Evolutionary conservation across 2,329 filamentous ascomycete genomes (phyloP).

Genomic region (Harringtonia lauricola): DNA sequence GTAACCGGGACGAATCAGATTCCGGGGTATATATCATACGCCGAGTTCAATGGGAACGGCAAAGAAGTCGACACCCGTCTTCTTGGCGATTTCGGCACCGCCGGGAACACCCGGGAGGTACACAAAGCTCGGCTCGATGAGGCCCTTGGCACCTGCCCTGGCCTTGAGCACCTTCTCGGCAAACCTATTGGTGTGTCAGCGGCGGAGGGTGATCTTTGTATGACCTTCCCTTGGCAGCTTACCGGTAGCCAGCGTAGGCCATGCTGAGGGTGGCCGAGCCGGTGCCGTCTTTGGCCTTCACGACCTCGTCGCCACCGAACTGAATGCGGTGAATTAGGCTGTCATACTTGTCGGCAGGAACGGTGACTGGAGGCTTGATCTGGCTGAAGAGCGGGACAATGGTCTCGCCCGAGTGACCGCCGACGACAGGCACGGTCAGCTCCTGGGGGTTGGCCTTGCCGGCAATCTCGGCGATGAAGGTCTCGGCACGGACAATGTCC

Average conservation of each 20-base stretch:
- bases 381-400: constrained; percentile 97
- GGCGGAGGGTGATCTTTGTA: background rate
- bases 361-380: constrained; percentile 65
- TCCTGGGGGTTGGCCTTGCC: constrained; percentile 76
- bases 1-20: background rate
- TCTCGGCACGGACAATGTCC: constrained; percentile 96
- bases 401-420: constrained; percentile 95
- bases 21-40: constrained; percentile 44
- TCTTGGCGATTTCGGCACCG: constrained; percentile 75
- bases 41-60: constrained; percentile 92
- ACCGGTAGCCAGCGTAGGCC: constrained; percentile 90
- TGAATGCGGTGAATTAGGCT: constrained; percentile 89
- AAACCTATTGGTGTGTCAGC: constrained; percentile 59
- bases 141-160: constrained; percentile 76
- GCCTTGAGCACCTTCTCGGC: constrained; percentile 91
- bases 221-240: constrained; percentile 15
- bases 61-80: constrained; percentile 84
- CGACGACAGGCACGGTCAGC: constrained; percentile 81
- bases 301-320: constrained; percentile 92
- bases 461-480: constrained; percentile 78
- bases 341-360: constrained; percentile 84
- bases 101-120: constrained; percentile 86
- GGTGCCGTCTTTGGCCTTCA: constrained; percentile 75
- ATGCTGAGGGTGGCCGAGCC: constrained; percentile 78
- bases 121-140: constrained; percentile 91